phyloP scores from a whole-genome alignment of 495 filamentous ascomycete genomes.

The Sabuloglossum arenarium region DNA sequence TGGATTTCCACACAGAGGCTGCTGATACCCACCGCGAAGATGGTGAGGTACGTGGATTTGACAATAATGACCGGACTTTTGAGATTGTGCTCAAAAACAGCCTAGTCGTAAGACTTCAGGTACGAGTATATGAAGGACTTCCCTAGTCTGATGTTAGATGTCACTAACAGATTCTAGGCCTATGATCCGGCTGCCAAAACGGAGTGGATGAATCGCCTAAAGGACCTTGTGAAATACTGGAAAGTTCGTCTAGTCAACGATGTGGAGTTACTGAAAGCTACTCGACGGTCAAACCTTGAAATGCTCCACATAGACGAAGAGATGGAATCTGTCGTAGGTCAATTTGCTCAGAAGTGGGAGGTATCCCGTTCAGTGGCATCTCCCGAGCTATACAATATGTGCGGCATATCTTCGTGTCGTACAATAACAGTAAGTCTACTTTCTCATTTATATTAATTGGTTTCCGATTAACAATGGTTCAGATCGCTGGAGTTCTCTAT shows the following conservation, averaged over 20 bases:
- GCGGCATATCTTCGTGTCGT: slow-evolving; percentile 41
- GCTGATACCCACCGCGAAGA: slow-evolving; percentile 27
- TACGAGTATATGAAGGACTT: slow-evolving; percentile 3
- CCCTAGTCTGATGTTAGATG: not conserved
- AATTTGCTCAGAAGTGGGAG: slow-evolving; percentile 55
- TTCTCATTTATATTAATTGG: not conserved
- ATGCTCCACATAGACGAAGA: slow-evolving; percentile 48
- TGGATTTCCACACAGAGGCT: slow-evolving; percentile 28
- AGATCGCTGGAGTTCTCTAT: slow-evolving; percentile 45
- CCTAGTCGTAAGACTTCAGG: slow-evolving; percentile 42
- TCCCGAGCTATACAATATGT: slow-evolving; percentile 48
- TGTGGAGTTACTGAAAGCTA: slow-evolving; percentile 30
- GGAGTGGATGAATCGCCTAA: slow-evolving; percentile 44
- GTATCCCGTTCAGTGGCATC: slow-evolving; percentile 43
- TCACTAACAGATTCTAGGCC: slow-evolving; percentile 14
- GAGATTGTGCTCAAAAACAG: slow-evolving; percentile 43
- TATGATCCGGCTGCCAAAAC: slow-evolving; percentile 33
- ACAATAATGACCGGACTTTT: slow-evolving; percentile 39
- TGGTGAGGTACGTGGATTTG: slow-evolving; percentile 28
- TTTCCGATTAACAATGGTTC: not conserved
- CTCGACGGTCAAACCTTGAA: slow-evolving; percentile 38
- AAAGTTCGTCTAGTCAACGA: slow-evolving; percentile 34
- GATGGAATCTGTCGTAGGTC: slow-evolving; percentile 44
- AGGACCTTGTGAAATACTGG: slow-evolving; percentile 43
- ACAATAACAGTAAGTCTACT: slow-evolving; percentile 30